Evolutionary conservation across 208 protist species (phyloP), one percentile per base, ranked within the genome.

Genomic region (Crithidia acanthocephali): DNA sequence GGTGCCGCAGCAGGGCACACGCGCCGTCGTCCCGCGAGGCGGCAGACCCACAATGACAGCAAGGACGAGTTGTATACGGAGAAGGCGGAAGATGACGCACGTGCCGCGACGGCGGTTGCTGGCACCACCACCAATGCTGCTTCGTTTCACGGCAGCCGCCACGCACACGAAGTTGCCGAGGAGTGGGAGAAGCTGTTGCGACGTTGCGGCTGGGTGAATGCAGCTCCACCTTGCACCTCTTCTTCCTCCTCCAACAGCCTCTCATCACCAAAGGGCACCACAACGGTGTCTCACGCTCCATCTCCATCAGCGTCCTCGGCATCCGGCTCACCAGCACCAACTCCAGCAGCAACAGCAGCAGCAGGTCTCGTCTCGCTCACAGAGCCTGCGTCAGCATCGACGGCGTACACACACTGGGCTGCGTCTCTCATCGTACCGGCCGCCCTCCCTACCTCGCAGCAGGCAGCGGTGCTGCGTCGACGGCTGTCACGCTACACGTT

Each of bases 201-300:
- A 13, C 72, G 72, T 3, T 72, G 72, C 16, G 63, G 72, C 28
- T 77, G 72, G 72, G 72, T 67, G 48, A 72, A 71, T 42, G 72
- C 72, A 0, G 64, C 64, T 4, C 64, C 72, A 13, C 72, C 72
- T 2, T 33, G 37, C 25, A 11, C 35, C 11, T 5, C 11, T 11
- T 13, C 8, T 40, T 40, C 35, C 11, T 40, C 35, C 11, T 13
- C 35, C 11, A 40, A 40, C 8, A 13, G 11, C 11, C 11, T 13
- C 35, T 40, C 35, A 40, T 13, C 8, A 40, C 35, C 35, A 5
- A 40, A n/a, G n/a, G n/a, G n/a, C n/a, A n/a, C n/a, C n/a, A n/a
- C n/a, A n/a, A 42, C 37, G 13, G 37, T 42, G 37, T 42, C 37
- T 13, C 37, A n/a, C n/a, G n/a, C n/a, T n/a, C n/a, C n/a, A n/a